Conservation (phyloP, 2,329 filamentous ascomycete species). For the Sporothrix brasiliensis region DNA sequence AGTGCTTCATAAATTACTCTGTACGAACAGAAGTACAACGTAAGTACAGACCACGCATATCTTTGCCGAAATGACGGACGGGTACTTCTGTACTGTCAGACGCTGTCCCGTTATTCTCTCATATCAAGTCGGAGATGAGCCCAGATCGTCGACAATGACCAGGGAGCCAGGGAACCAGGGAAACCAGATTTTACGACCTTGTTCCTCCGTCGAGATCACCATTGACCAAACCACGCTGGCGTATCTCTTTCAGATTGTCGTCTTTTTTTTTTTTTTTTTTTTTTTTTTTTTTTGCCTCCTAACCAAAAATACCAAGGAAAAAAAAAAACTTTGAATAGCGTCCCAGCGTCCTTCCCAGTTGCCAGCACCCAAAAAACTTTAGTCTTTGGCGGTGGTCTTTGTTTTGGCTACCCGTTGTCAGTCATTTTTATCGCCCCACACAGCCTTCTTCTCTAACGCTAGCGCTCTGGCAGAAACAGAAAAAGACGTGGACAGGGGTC, state of each 20-base stretch:
- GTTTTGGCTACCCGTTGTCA: neutral
- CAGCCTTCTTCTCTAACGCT: constrained; percentile 27
- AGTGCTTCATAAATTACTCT: no score
- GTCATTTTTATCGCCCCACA: neutral
- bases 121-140: no score
- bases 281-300: no score
- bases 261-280: neutral
- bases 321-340: neutral
- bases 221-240: no score
- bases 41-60: neutral
- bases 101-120: no score
- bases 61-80: neutral
- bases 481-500: constrained; percentile 7
- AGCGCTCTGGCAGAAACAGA: constrained; percentile 10
- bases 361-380: neutral
- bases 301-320: neutral
- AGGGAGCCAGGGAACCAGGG: no score
- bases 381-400: constrained; percentile 12
- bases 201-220: no score
- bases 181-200: no score
- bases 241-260: neutral
- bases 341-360: neutral
- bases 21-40: no score
- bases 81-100: neutral
- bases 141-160: no score